A percentile compares a stretch with the other conserved stretches of the same genome.
phyloP scores from a whole-genome alignment of 1,284 basidiomycete genomes.

The Malassezia brasiliensis region DNA sequence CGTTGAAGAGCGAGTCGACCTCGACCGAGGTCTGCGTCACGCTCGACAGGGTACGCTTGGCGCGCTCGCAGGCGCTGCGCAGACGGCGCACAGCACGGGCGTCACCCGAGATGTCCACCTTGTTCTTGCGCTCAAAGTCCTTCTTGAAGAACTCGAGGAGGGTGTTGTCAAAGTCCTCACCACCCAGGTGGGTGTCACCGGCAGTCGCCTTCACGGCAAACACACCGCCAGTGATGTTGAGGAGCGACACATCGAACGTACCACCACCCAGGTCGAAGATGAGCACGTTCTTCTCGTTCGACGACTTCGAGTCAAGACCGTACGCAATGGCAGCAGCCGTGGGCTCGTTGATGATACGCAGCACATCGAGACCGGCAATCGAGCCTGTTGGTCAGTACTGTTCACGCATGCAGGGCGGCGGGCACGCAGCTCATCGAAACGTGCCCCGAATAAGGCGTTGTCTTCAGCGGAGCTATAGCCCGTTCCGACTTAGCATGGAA shows the following conservation, averaged over 20 bases:
- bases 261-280: slow-evolving; percentile 99
- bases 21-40: slow-evolving; percentile 97
- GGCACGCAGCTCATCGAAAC: slow-evolving; percentile 1
- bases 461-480: slow-evolving; percentile 1
- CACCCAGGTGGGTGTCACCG: slow-evolving; percentile 58
- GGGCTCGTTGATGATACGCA: slow-evolving; percentile 62
- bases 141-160: slow-evolving; percentile 73
- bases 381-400: slow-evolving; percentile 49
- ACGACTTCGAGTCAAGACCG: slow-evolving; percentile 54
- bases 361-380: slow-evolving; percentile 60
- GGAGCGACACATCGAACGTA: slow-evolving; percentile 61
- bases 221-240: slow-evolving; percentile 58
- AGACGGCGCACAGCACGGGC: slow-evolving; percentile 89
- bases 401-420: not conserved
- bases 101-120: slow-evolving; percentile 87
- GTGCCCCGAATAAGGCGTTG: slow-evolving; percentile 13
- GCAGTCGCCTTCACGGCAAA: slow-evolving; percentile 60
- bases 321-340: slow-evolving; percentile 52
- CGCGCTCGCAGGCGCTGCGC: slow-evolving; percentile 94
- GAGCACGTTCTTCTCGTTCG: slow-evolving; percentile 79
- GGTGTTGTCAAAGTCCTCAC: slow-evolving; percentile 96
- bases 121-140: slow-evolving; percentile 63
- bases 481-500: slow-evolving; percentile 48
- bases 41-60: slow-evolving; percentile 94
- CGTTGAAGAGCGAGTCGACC: slow-evolving; percentile 95